A percentile compares a stretch with the other conserved stretches of the same genome.
Conservation (phyloP, 2,329 filamentous ascomycete genomes). For the Phaeomoniella chlamydospora region DNA sequence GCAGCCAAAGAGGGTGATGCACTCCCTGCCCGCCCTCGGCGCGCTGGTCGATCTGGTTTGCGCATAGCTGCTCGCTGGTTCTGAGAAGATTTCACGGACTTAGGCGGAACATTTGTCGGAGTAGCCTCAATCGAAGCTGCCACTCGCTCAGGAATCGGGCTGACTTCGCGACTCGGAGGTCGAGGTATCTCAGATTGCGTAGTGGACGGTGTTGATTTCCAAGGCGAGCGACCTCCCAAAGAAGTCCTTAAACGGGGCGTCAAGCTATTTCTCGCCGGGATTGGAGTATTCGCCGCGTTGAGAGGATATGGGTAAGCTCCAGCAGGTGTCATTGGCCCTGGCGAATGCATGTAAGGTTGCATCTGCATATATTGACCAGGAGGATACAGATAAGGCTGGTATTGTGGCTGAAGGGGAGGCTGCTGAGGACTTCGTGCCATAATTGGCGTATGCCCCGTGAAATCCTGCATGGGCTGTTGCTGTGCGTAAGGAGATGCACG, state of each 20-base stretch:
- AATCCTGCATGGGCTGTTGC: background rate
- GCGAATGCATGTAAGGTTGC: background rate
- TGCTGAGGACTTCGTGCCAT: background rate
- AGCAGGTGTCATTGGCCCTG: background rate
- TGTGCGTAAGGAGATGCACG: background rate
- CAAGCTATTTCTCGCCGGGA: background rate
- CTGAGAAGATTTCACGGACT: background rate
- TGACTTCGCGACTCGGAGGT: constrained; percentile 1
- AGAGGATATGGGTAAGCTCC: background rate
- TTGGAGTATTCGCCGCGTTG: background rate
- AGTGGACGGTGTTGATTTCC: background rate
- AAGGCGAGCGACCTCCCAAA: background rate
- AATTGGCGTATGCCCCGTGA: background rate
- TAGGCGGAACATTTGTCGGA: background rate
- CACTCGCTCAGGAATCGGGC: background rate
- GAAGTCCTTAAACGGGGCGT: background rate
- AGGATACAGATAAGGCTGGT: background rate
- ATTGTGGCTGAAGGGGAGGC: too few species aligned
- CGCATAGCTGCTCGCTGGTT: constrained; percentile 2
- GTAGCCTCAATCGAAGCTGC: background rate
- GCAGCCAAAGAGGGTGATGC: constrained; percentile 6
- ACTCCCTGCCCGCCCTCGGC: constrained; percentile 8
- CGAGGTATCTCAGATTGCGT: background rate
- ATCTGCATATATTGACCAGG: background rate
- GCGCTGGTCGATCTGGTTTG: constrained; percentile 1